These are phyloP conservation scores for Cladosporium sp. DNA, from an alignment of 2,329 filamentous ascomycete genomes.

Conservation along the genomic window DNA sequence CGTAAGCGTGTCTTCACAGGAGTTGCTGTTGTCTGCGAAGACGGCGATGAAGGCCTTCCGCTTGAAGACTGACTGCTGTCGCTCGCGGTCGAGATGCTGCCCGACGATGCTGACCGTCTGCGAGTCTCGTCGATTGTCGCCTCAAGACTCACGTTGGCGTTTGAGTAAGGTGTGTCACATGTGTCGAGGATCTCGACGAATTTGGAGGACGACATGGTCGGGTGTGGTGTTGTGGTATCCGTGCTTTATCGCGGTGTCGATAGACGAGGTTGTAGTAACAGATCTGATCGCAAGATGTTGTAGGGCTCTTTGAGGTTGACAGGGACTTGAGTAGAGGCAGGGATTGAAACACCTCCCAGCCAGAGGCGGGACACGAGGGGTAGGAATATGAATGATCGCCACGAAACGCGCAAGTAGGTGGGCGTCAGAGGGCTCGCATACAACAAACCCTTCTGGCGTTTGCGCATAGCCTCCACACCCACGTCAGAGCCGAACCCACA, in stretches of 20 bases:
- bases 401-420: slow-evolving; percentile 9
- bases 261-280: neutral
- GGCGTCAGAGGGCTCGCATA: slow-evolving; percentile 2
- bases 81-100: slow-evolving; percentile 17
- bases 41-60: neutral
- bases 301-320: neutral
- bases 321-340: neutral
- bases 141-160: slow-evolving; percentile 31
- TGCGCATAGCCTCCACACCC: slow-evolving; percentile 3
- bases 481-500: slow-evolving; percentile 11
- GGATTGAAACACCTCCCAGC: slow-evolving; percentile 4
- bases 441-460: slow-evolving; percentile 7
- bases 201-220: slow-evolving; percentile 29
- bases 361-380: slow-evolving; percentile 1
- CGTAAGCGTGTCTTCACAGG: slow-evolving; percentile 13
- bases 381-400: slow-evolving; percentile 5
- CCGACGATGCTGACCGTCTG: slow-evolving; percentile 25
- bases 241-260: neutral
- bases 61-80: slow-evolving; percentile 14
- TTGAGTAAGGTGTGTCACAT: slow-evolving; percentile 23
- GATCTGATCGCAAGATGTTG: slow-evolving; percentile 3
- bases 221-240: neutral
- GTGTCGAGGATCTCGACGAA: slow-evolving; percentile 33
- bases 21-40: neutral
- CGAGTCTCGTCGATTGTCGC: slow-evolving; percentile 29